Conservation (phyloP, 495 filamentous ascomycete genomes). For the Hypoxylon perforatum region DNA sequence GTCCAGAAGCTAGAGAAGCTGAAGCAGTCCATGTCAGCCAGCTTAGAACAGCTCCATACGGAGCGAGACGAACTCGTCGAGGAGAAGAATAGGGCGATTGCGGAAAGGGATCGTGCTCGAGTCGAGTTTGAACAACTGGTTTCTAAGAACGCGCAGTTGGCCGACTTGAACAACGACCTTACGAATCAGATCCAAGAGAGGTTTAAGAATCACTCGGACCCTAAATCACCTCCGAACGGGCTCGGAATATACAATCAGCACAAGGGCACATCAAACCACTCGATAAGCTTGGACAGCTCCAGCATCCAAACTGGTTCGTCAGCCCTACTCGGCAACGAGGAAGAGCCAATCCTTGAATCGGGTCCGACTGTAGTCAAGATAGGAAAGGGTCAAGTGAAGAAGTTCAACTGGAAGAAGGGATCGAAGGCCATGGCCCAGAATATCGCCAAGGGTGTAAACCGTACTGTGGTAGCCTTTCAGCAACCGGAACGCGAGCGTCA, state of each 20-base stretch:
- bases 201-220: constrained; percentile 75
- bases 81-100: constrained; percentile 80
- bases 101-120: constrained; percentile 88
- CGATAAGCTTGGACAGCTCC: constrained; percentile 66
- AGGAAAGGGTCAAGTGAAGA: constrained; percentile 89
- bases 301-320: constrained; percentile 65
- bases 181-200: constrained; percentile 93
- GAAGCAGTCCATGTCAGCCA: constrained; percentile 78
- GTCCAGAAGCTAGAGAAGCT: constrained; percentile 86
- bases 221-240: constrained; percentile 71
- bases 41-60: constrained; percentile 86
- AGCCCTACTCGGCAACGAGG: constrained; percentile 71
- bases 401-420: constrained; percentile 99
- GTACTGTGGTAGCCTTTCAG: constrained; percentile 71
- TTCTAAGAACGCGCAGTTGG: constrained; percentile 91
- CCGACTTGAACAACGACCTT: constrained; percentile 92
- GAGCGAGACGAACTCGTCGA: constrained; percentile 84
- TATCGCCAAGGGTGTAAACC: constrained; percentile 91
- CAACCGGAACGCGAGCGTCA: constrained; percentile 60
- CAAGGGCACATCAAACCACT: constrained; percentile 78
- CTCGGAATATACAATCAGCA: constrained; percentile 85
- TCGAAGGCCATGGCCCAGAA: constrained; percentile 93
- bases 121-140: constrained; percentile 95
- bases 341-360: constrained; percentile 73
- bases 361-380: constrained; percentile 93